phyloP scores from a whole-genome alignment of 176 grass and related monocot species.

The Echinochloa phyllopogon region DNA sequence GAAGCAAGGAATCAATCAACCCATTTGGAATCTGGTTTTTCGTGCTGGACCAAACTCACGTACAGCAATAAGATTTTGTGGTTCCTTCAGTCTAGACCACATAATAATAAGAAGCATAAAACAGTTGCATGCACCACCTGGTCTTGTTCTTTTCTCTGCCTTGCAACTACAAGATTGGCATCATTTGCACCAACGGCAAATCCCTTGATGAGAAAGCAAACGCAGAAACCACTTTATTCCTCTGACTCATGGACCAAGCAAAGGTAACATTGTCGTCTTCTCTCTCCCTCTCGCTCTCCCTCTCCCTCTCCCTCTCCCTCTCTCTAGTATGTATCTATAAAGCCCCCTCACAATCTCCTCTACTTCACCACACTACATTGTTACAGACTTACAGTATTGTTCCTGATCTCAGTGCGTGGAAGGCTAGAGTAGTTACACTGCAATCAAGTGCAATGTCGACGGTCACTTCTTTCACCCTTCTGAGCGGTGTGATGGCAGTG shows the following conservation, averaged over 20 bases:
- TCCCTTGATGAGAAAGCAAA: slow-evolving; percentile 28
- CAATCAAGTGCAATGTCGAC: slow-evolving; percentile 37
- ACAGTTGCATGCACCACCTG: neutral
- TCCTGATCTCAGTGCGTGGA: neutral
- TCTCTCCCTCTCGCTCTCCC: neutral
- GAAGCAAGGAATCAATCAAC: slow-evolving; percentile 23
- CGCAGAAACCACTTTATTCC: slow-evolving; percentile 39
- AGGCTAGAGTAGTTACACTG: neutral
- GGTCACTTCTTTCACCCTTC: slow-evolving; percentile 26
- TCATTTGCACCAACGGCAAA: slow-evolving; percentile 19
- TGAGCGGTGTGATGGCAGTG: neutral
- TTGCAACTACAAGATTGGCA: slow-evolving; percentile 44
- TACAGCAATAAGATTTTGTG: neutral
- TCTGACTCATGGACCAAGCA: slow-evolving; percentile 17
- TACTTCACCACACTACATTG: neutral
- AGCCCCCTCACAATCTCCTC: neutral
- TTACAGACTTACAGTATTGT: neutral
- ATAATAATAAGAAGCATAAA: neutral
- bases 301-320: neutral
- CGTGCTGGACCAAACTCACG: neutral
- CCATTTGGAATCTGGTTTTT: neutral
- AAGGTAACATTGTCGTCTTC: slow-evolving; percentile 13
- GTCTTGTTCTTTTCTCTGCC: slow-evolving; percentile 28
- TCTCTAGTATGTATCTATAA: slow-evolving; percentile 21
- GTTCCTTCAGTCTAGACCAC: neutral